Percentiles rank a stretch among this genome's conserved stretches.
Conservation (phyloP, 2,329 filamentous ascomycete genomes). For the Knoxdaviesia capensis region DNA sequence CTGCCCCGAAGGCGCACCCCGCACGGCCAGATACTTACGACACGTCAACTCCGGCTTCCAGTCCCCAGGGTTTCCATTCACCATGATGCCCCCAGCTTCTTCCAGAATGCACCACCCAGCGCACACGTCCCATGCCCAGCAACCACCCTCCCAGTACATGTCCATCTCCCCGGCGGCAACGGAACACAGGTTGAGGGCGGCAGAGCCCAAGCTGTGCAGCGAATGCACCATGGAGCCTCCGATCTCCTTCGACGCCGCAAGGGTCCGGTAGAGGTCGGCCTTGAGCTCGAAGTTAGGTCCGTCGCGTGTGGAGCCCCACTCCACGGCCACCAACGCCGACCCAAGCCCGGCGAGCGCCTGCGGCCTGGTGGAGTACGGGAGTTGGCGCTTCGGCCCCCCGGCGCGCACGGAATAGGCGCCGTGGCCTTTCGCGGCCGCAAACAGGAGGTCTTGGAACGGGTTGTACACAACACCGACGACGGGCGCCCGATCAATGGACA, state of each 20-base stretch:
- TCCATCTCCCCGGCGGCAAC: constrained; percentile 55
- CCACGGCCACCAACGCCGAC: constrained; percentile 44
- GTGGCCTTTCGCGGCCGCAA: constrained; percentile 45
- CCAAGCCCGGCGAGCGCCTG: constrained; percentile 39
- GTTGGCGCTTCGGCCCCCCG: constrained; percentile 14
- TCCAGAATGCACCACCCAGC: constrained; percentile 59
- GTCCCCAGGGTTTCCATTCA: constrained; percentile 50
- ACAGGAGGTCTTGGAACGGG: constrained; percentile 50
- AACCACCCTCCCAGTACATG: constrained; percentile 65
- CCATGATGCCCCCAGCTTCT: constrained; percentile 57
- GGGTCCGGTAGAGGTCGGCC: constrained; percentile 39
- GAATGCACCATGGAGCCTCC: constrained; percentile 63
- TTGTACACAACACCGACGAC: constrained; percentile 63
- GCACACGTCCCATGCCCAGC: constrained; percentile 73
- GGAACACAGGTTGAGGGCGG: constrained; percentile 54
- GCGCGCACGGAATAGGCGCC: constrained; percentile 39
- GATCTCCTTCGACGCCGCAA: constrained; percentile 34
- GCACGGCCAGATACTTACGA: constrained; percentile 40
- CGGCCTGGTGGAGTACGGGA: constrained; percentile 23
- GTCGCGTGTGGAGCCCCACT: constrained; percentile 51
- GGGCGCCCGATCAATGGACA: constrained; percentile 41
- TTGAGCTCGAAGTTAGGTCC: constrained; percentile 56
- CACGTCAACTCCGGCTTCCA: constrained; percentile 44
- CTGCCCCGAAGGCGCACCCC: constrained; percentile 38
- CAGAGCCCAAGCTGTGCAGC: constrained; percentile 48